phyloP scores from a whole-genome alignment of 768 basidiomycete species.

The Leucosporidium scottii region DNA sequence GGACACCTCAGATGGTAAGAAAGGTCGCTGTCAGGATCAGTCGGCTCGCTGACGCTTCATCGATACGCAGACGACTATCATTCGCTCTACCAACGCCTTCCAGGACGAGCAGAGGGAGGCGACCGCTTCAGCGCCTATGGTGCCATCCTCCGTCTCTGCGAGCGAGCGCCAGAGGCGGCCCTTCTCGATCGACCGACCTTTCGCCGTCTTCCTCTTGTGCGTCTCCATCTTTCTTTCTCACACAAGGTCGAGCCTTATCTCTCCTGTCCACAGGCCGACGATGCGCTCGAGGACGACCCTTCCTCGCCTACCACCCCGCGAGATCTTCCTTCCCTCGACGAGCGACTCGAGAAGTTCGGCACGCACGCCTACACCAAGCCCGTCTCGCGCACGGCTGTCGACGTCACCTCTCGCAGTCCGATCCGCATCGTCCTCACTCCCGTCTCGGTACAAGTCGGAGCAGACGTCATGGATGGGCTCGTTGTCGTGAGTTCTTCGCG shows the following conservation, averaged over 20 bases:
- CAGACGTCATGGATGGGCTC: constrained; percentile 13
- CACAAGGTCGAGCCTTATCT: too few species aligned
- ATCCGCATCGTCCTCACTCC: constrained; percentile 19
- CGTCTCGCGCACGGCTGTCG: neutral
- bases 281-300: too few species aligned
- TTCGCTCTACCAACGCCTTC: neutral
- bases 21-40: too few species aligned
- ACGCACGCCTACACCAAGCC: neutral
- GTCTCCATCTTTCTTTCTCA: neutral
- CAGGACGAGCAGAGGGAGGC: neutral
- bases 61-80: constrained; percentile 1
- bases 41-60: neutral
- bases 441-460: constrained; percentile 11
- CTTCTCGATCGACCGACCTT: constrained; percentile 15
- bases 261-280: neutral
- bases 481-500: neutral
- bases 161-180: constrained; percentile 10
- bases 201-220: neutral
- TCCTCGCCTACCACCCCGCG: neutral
- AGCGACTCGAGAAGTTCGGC: neutral
- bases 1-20: neutral
- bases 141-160: constrained; percentile 8
- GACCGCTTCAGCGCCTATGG: constrained; percentile 24
- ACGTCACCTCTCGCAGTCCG: constrained; percentile 1
- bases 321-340: neutral